Base-by-base conservation (phyloP, 306 rosid genomes). In the Sesbania bispinosa region DNA sequence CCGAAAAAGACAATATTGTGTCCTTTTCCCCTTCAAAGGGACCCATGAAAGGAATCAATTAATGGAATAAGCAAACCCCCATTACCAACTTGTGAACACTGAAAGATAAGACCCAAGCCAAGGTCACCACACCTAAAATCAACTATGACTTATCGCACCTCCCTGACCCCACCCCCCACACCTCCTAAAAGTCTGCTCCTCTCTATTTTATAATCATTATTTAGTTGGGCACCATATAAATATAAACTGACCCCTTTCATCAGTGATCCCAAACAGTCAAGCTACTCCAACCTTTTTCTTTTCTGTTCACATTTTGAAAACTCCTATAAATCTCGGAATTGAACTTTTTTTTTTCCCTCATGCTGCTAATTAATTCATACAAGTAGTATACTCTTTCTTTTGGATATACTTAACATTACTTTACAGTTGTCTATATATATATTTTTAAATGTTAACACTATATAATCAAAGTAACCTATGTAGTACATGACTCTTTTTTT, bases 1-100 rank as follows among this genome's bases (percentile, higher is more conserved):
- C 83, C 55, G 78, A 74, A 62, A 82, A 78, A 52, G 83, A 78
- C 80, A 74, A 74, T 78, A 57, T 78, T 16, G 78, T 63, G 86
- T 74, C 80, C 67, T 71, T 71, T 66, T 59, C 58, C 16, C 32
- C 19, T 19, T 58, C 5, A 26, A 32, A 54, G 83, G 86, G 83
- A 16, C 86, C 83, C 83, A 23, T 69, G 41, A 72, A 79, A 45
- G 59, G 78, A 71, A 78, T 63, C 80, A 64, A 69, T 52, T 46
- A 71, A 77, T 73, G 77, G 74, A 73, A 68, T 62, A 36, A 48
- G 67, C 69, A 55, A 82, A 35, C 39, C 39, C 39, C 20, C 61
- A 30, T 74, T 70, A 75, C 78, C 71, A 70, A 55, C 33, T 27
- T 47, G 67, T 63, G 75, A 80, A 74, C 45, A 47, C 60, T 70